Percentiles rank a stretch among this genome's conserved stretches.
phyloP scores from a whole-genome alignment of 139 green algal genomes.

The Bryopsis sp. region DNA sequence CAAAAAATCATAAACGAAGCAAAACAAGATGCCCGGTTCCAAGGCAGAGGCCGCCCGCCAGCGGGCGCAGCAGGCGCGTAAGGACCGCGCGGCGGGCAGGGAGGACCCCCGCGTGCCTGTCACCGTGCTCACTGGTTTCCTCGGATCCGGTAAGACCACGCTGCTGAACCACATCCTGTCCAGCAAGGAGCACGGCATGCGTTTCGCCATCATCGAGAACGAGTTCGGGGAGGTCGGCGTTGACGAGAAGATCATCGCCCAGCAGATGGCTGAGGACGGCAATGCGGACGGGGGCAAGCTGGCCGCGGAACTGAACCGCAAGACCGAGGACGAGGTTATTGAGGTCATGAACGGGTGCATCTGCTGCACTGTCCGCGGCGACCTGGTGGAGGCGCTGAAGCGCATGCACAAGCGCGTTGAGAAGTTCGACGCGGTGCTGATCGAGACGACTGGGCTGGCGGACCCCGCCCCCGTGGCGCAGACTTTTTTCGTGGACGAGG shows the following conservation, averaged over 20 bases:
- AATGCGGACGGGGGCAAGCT: conserved; percentile 44
- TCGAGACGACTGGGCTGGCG: conserved; percentile 77
- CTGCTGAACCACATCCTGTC: conserved; percentile 72
- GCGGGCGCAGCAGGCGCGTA: no score
- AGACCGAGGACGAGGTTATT: neutral
- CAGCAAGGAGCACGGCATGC: conserved; percentile 41
- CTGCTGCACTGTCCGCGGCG: conserved; percentile 75
- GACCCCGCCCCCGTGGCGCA: conserved; percentile 74
- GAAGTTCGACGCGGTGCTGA: conserved; percentile 50
- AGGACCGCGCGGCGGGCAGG: no score
- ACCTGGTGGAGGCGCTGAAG: conserved; percentile 67
- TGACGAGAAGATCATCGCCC: conserved; percentile 56
- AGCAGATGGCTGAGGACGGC: conserved; percentile 37
- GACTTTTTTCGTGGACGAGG: conserved; percentile 79
- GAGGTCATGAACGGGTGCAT: conserved; percentile 80
- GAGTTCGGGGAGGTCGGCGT: conserved; percentile 69
- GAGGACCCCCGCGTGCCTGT: no score
- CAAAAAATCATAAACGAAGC: no score
- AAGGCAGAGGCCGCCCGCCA: no score
- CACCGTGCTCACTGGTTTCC: conserved; percentile 6
- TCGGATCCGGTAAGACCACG: conserved; percentile 65
- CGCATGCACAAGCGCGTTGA: conserved; percentile 47
- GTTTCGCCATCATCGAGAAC: conserved; percentile 67
- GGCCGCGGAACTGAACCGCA: neutral
- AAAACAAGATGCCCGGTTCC: no score